phyloP scores from a whole-genome alignment of 371 early-diverging fungal species.

The Zopfochytrium polystomum region DNA sequence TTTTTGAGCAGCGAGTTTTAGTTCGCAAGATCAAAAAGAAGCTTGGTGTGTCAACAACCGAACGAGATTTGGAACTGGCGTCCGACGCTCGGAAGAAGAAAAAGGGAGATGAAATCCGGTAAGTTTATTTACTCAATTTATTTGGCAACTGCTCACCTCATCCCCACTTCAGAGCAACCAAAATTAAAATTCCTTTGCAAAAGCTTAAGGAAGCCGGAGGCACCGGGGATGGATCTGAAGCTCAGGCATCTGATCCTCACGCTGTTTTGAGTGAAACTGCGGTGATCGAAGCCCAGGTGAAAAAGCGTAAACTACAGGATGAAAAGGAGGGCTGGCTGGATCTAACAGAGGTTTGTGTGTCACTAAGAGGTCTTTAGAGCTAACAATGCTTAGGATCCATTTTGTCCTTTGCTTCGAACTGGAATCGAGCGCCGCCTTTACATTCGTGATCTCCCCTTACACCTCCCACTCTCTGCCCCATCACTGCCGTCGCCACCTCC shows the following conservation, averaged over 20 bases:
- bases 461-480: neutral
- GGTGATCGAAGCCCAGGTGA: slow-evolving; percentile 11
- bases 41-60: slow-evolving; percentile 35
- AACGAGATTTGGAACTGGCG: slow-evolving; percentile 26
- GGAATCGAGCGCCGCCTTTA: neutral
- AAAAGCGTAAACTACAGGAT: slow-evolving; percentile 31
- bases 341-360: slow-evolving; percentile 36
- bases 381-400: neutral
- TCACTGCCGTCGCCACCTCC: neutral
- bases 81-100: slow-evolving; percentile 27
- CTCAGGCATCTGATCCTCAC: no score
- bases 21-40: slow-evolving; percentile 46
- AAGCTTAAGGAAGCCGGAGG: no score
- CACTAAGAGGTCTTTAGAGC: neutral
- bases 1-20: slow-evolving; percentile 48
- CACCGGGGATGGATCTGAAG: no score
- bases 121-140: no score
- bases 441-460: neutral
- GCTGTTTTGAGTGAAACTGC: no score
- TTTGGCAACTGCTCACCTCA: no score
- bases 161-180: no score
- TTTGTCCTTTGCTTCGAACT: slow-evolving; percentile 3
- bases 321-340: slow-evolving; percentile 41
- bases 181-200: no score
- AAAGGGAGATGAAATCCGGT: slow-evolving; percentile 20